Percentiles rank a stretch among this genome's conserved stretches.
phyloP scores from a whole-genome alignment of 768 basidiomycete genomes.

The Boletus subcaerulescens region DNA sequence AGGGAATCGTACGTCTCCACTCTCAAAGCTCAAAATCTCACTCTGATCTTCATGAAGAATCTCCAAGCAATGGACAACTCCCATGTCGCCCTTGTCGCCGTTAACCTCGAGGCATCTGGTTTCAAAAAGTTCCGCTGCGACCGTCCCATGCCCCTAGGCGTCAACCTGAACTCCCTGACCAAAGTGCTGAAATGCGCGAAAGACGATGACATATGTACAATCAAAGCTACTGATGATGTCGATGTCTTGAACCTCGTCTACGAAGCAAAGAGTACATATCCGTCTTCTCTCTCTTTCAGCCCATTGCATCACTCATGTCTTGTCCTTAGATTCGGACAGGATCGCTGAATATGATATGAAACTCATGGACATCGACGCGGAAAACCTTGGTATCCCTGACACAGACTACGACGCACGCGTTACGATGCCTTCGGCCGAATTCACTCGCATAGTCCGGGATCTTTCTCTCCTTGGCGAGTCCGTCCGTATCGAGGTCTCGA shows the following conservation, averaged over 20 bases:
- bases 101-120: slow-evolving; percentile 72
- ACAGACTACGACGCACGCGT: slow-evolving; percentile 96
- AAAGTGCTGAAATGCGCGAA: slow-evolving; percentile 98
- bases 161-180: slow-evolving; percentile 82
- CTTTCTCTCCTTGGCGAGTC: slow-evolving; percentile 87
- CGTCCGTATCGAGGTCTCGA: slow-evolving; percentile 92
- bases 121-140: slow-evolving; percentile 93
- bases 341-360: slow-evolving; percentile 99
- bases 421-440: slow-evolving; percentile 82
- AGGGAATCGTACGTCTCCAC: slow-evolving; percentile 68
- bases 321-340: slow-evolving; percentile 71
- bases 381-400: slow-evolving; percentile 92
- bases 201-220: slow-evolving; percentile 87
- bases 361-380: slow-evolving; percentile 98
- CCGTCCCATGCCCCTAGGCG: slow-evolving; percentile 87
- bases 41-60: slow-evolving; percentile 39
- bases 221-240: slow-evolving; percentile 89
- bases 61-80: slow-evolving; percentile 99
- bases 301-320: background rate
- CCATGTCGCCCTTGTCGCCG: slow-evolving; percentile 94
- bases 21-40: background rate
- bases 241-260: slow-evolving; percentile 88
- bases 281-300: background rate
- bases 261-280: slow-evolving; percentile 77
- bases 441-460: slow-evolving; percentile 90